Conservation (phyloP, 148 eudicot species). For the Vaccinium myrtillus region DNA sequence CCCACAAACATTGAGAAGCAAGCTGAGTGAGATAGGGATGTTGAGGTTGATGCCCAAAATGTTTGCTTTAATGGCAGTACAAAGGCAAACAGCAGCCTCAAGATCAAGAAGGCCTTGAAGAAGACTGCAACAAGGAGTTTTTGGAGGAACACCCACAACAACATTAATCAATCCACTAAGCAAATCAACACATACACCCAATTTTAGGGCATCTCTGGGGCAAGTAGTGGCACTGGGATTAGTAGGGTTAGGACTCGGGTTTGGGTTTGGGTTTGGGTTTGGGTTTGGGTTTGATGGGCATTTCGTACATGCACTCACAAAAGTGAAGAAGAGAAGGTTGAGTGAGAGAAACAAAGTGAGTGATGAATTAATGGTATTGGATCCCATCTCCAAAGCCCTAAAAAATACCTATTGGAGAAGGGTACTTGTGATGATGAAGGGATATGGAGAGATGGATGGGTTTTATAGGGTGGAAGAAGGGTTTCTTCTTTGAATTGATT, state of each 20-base stretch:
- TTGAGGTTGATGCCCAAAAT: conserved; percentile 11
- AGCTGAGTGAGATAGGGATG: not conserved
- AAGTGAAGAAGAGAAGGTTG: conserved; percentile 44
- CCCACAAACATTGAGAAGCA: not conserved
- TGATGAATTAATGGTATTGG: conserved; percentile 7
- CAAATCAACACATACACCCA: conserved; percentile 53
- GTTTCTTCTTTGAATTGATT: not conserved
- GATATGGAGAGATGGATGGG: not conserved
- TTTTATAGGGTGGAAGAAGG: not conserved
- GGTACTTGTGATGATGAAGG: not conserved
- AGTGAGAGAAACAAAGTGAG: conserved; percentile 36
- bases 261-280: conserved; percentile 13
- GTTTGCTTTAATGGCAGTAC: not conserved
- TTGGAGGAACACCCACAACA: conserved; percentile 40
- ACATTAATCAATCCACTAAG: conserved; percentile 33
- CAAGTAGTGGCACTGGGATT: conserved; percentile 23
- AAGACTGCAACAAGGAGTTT: conserved; percentile 5
- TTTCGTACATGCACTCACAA: conserved; percentile 25
- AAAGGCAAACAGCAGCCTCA: conserved; percentile 12
- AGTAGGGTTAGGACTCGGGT: conserved; percentile 8
- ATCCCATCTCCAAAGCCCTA: not conserved
- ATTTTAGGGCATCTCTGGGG: conserved; percentile 54
- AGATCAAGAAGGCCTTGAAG: conserved; percentile 7
- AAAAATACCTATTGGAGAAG: not conserved
- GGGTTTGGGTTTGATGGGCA: conserved; percentile 19